Evolutionary conservation across 2,329 filamentous ascomycete genomes (phyloP), one percentile per base, ranked within the genome.

Genomic region (Xylogone sp.): DNA sequence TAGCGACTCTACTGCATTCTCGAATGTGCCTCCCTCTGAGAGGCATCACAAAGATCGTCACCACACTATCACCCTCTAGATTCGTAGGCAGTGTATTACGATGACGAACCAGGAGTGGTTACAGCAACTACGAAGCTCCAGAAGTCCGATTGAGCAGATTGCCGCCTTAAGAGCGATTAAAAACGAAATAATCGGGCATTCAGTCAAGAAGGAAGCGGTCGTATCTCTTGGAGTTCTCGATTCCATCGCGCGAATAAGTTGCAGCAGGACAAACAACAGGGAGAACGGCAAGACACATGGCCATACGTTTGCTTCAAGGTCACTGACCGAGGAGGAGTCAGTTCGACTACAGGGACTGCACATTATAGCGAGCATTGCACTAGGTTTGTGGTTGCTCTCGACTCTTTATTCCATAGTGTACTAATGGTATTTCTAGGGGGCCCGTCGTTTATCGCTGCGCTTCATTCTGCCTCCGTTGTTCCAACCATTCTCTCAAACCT

Each of bases 111-210:
- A 77, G 47, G 73, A 79, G 49, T 76, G 84, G 58, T 71, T 84
- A 47, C 69, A 76, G 51, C 78, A 83, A 65, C 73, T 87, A 51
- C 75, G 75, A 56, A 77, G 72, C 60, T 77, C 84, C 9, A 75
- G 72, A 56, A 75, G 71, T 31, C 66, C 71, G 45, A 58, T 69
- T 20, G 79, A 84, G 56, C 79, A 81, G 60, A 72, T 81, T 42
- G 72, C 76, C 21, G 81, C 84, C 46, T 76, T 97, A 43, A 83
- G 85, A 58, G 75, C 77, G 42, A 74, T 99, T 24, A 97, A 96
- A 74, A 94, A 96, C 69, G 88, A 94, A 56, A 80, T 96, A 45
- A 84, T 96, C 54, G 94, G 94, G 21, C 90, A 97, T 69, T 79
- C 87, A 29, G 85, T 93, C 68, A 86, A 86, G 68, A 99, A 99